These are phyloP conservation scores for Pythium dissimile DNA, from an alignment of 352 stramenopile species.

Conservation along the genomic window DNA sequence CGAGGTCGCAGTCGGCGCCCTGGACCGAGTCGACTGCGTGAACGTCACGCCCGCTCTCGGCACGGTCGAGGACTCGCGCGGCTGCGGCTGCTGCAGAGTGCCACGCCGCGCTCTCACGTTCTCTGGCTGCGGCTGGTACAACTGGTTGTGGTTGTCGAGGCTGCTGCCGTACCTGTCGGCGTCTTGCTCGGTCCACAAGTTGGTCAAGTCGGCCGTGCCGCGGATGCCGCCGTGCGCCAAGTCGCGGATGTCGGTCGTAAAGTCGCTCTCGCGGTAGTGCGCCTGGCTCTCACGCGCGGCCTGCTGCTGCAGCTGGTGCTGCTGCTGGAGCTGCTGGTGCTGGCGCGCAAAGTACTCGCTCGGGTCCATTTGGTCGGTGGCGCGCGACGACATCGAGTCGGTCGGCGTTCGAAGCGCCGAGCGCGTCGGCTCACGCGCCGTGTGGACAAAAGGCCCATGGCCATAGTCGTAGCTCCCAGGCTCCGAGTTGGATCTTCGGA, in stretches of 20 bases:
- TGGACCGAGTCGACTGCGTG: background rate
- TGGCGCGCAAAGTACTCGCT: slow-evolving; percentile 21
- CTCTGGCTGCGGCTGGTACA: slow-evolving; percentile 3
- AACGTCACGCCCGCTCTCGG: background rate
- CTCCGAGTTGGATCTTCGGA: slow-evolving; percentile 15
- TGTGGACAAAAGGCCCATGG: background rate
- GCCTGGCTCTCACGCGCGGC: slow-evolving; percentile 7
- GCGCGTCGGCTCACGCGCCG: background rate
- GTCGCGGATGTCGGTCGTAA: slow-evolving; percentile 14
- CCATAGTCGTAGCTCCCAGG: slow-evolving; percentile 17
- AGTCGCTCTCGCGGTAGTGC: slow-evolving; percentile 16
- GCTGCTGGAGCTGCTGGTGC: slow-evolving; percentile 6
- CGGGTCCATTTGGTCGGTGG: slow-evolving; percentile 10
- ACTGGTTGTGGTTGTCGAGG: background rate
- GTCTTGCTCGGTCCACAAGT: slow-evolving; percentile 16
- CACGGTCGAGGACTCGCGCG: background rate
- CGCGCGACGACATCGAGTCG: background rate
- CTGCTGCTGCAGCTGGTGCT: background rate
- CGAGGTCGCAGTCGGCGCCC: slow-evolving; percentile 6
- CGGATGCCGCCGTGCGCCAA: slow-evolving; percentile 16
- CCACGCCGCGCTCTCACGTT: background rate
- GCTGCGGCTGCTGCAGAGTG: background rate
- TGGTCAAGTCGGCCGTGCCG: slow-evolving; percentile 16
- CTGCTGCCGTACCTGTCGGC: background rate
- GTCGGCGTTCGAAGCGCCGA: slow-evolving; percentile 5